Evolutionary conservation across 2,329 filamentous ascomycete species (phyloP).

Genomic region (Rhynchosporium agropyri): DNA sequence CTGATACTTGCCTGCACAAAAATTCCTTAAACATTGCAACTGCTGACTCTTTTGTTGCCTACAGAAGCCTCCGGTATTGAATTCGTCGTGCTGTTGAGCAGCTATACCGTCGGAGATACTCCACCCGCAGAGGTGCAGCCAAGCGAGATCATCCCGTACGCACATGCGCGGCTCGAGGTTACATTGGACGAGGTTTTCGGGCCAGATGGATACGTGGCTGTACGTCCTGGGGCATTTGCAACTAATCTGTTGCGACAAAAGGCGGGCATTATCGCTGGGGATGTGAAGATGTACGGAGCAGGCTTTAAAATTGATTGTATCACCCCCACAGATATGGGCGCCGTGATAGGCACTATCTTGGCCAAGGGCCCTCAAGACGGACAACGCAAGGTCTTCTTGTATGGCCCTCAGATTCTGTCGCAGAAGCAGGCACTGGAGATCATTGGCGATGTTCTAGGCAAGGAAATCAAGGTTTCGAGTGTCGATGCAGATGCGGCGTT

Average conservation of each 20-base stretch:
- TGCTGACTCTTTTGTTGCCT: too few relatives aligned
- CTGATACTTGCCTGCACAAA: too few relatives aligned
- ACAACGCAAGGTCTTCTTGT: constrained; percentile 2
- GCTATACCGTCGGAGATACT: constrained; percentile 42
- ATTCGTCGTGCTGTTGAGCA: constrained; percentile 52
- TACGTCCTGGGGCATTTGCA: constrained; percentile 50
- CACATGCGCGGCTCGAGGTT: constrained; percentile 51
- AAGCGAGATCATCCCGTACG: constrained; percentile 44
- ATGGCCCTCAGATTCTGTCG: constrained; percentile 6
- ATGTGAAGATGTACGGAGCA: constrained; percentile 1
- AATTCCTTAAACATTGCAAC: too few relatives aligned
- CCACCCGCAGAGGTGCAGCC: constrained; percentile 34
- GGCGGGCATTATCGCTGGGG: not conserved
- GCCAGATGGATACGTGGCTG: constrained; percentile 43
- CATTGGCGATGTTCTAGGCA: not conserved
- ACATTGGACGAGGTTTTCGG: constrained; percentile 48
- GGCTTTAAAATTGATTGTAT: constrained; percentile 6
- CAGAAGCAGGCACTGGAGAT: not conserved
- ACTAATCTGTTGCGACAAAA: constrained; percentile 45
- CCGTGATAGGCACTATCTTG: constrained; percentile 2
- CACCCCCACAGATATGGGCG: constrained; percentile 1
- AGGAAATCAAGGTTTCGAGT: constrained; percentile 6
- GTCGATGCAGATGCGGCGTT: not conserved
- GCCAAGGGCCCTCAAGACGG: not conserved
- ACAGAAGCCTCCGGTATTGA: constrained; percentile 47